A percentile compares a stretch with the other conserved stretches of the same genome.
Evolutionary conservation across 2,329 filamentous ascomycete genomes (phyloP).

Genomic region (Fusarium pseudonygamai): DNA sequence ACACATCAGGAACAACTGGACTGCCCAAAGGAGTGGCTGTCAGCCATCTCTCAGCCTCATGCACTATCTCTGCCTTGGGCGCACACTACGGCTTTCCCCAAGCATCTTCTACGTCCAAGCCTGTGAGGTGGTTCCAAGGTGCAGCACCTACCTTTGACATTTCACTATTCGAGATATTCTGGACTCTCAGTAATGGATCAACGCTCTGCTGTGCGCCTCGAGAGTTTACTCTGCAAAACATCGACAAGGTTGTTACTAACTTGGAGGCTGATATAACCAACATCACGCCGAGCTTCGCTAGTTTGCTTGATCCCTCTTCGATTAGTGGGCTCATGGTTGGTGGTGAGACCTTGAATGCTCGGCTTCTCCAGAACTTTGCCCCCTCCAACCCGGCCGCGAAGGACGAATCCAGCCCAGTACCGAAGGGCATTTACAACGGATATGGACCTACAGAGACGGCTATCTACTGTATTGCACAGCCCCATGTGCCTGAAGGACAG

Average conservation of each 20-base stretch:
- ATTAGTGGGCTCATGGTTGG: constrained; percentile 20
- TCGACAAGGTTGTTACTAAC: constrained; percentile 3
- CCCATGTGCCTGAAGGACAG: not conserved
- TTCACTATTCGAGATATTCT: constrained; percentile 19
- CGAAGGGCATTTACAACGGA: constrained; percentile 14
- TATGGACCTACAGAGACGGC: constrained; percentile 15
- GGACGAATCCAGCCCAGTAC: fast-evolving
- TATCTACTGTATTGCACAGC: constrained; percentile 20
- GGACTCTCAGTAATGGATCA: constrained; percentile 13
- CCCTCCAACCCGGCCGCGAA: not conserved
- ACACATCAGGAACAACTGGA: constrained; percentile 19
- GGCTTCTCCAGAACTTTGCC: constrained; percentile 7
- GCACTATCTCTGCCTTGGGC: constrained; percentile 5
- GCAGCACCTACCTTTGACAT: constrained; percentile 24
- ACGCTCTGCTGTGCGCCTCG: constrained; percentile 20
- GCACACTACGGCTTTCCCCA: not conserved
- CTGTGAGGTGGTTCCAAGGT: constrained; percentile 19
- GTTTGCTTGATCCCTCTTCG: not conserved
- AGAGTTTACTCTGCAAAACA: constrained; percentile 6
- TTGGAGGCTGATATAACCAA: constrained; percentile 20
- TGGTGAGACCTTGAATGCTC: constrained; percentile 20
- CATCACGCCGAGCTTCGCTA: constrained; percentile 18
- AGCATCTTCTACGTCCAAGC: not conserved
- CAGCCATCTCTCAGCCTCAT: constrained; percentile 13
- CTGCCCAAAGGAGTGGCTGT: constrained; percentile 16